These are phyloP conservation scores for Penicillium manginii DNA, from an alignment of 495 filamentous ascomycete species.

Conservation along the genomic window DNA sequence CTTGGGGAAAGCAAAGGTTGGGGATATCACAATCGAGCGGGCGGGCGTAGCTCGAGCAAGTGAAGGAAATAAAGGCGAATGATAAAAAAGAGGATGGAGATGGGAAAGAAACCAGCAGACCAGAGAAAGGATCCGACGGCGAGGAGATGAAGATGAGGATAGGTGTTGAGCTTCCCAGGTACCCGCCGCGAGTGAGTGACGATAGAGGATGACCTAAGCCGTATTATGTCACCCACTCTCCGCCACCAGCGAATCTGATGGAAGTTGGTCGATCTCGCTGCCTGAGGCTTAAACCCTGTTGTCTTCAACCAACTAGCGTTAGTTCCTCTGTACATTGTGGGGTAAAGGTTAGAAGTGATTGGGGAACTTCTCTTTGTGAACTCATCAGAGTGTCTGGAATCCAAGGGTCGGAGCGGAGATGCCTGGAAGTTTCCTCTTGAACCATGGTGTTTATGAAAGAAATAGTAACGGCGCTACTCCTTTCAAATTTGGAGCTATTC, in stretches of 20 bases:
- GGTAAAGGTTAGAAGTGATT: too few relatives aligned
- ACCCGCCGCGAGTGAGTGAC: slow-evolving; percentile 39
- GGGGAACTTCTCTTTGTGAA: too few relatives aligned
- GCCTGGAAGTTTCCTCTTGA: too few relatives aligned
- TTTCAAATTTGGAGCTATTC: too few relatives aligned
- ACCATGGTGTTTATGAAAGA: too few relatives aligned
- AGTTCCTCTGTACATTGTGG: too few relatives aligned
- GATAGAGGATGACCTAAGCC: slow-evolving; percentile 50
- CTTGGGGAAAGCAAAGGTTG: slow-evolving; percentile 24
- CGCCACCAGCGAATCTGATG: slow-evolving; percentile 47
- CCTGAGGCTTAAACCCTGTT: slow-evolving; percentile 18
- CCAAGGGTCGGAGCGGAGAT: too few relatives aligned
- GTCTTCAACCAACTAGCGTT: too few relatives aligned
- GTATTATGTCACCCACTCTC: slow-evolving; percentile 29
- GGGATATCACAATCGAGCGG: slow-evolving; percentile 21
- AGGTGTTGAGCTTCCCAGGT: slow-evolving; percentile 40
- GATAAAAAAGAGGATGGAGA: slow-evolving; percentile 19
- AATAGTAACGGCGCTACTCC: too few relatives aligned
- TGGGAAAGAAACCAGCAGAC: slow-evolving; percentile 24
- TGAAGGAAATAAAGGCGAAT: slow-evolving; percentile 4
- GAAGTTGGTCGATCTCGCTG: slow-evolving; percentile 44
- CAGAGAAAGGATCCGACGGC: slow-evolving; percentile 23
- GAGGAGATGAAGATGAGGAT: slow-evolving; percentile 23
- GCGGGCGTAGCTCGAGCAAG: slow-evolving; percentile 5
- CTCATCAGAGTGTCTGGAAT: too few relatives aligned